These are phyloP conservation scores for Camellia sinensis DNA, from an alignment of 148 eudicot species.

Conservation along the genomic window DNA sequence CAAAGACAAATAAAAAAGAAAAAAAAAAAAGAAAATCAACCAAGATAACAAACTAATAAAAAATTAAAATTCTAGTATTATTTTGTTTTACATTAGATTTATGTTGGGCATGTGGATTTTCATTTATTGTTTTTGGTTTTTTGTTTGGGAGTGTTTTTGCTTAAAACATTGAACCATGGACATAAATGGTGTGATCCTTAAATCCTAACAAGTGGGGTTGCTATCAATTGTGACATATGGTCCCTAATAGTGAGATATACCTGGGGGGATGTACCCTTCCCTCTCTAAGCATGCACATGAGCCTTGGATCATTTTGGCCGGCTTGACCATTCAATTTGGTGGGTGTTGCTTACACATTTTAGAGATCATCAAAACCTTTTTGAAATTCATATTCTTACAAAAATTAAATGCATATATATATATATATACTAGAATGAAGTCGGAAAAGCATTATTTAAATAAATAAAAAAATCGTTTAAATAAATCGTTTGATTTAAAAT, in stretches of 20 bases:
- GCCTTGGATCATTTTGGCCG: background rate
- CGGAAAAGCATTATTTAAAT: no score
- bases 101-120: background rate
- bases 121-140: background rate
- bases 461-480: no score
- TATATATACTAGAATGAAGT: no score
- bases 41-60: background rate
- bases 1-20: background rate
- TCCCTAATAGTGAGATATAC: background rate
- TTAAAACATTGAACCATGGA: background rate
- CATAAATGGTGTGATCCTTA: conserved; percentile 11
- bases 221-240: no score
- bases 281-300: background rate
- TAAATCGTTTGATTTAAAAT: no score
- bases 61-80: background rate
- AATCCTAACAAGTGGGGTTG: background rate
- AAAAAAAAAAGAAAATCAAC: background rate
- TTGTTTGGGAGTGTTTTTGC: conserved; percentile 2
- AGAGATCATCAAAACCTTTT: no score
- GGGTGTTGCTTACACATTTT: background rate
- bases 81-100: background rate
- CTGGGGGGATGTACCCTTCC: background rate
- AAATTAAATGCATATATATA: no score
- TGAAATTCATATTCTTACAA: no score
- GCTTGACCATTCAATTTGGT: conserved; percentile 26